Evolutionary conservation across 148 eudicot genomes (phyloP).

Genomic region (Vaccinium vitisidaea): DNA sequence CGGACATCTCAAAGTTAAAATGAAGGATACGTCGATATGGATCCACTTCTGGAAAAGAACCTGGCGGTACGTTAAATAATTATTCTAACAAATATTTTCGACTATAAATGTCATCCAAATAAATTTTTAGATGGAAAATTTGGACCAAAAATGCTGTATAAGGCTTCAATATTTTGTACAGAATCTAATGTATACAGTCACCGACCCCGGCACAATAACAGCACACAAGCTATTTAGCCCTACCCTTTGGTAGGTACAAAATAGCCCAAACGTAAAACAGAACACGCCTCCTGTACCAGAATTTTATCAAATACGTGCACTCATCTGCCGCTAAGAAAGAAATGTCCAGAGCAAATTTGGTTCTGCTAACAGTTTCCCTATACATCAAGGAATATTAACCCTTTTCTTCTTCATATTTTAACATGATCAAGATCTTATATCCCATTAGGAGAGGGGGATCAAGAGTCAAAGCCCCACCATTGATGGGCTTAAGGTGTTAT

Average conservation of each 20-base stretch:
- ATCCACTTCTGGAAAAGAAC: background rate
- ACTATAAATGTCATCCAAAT: background rate
- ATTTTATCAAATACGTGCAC: background rate
- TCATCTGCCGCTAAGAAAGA: background rate
- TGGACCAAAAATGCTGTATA: background rate
- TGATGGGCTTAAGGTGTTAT: background rate
- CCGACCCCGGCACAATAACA: background rate
- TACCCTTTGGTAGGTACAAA: too few species aligned
- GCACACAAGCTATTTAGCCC: background rate
- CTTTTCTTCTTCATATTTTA: background rate
- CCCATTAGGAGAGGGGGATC: background rate
- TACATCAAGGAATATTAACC: background rate
- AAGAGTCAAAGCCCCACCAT: conserved; percentile 2
- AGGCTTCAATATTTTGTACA: background rate
- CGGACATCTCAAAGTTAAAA: background rate
- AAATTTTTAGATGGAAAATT: too few species aligned
- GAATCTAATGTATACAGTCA: background rate
- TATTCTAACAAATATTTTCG: too few species aligned
- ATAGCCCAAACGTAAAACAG: background rate
- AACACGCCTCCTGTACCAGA: conserved; percentile 1
- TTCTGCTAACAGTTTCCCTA: background rate
- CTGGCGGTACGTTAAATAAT: background rate
- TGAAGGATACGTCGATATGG: background rate
- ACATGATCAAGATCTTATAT: background rate
- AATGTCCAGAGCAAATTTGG: background rate